These are phyloP conservation scores for Talaromyces sp. DNA, from an alignment of 2,329 filamentous ascomycete genomes.

Conservation along the genomic window DNA sequence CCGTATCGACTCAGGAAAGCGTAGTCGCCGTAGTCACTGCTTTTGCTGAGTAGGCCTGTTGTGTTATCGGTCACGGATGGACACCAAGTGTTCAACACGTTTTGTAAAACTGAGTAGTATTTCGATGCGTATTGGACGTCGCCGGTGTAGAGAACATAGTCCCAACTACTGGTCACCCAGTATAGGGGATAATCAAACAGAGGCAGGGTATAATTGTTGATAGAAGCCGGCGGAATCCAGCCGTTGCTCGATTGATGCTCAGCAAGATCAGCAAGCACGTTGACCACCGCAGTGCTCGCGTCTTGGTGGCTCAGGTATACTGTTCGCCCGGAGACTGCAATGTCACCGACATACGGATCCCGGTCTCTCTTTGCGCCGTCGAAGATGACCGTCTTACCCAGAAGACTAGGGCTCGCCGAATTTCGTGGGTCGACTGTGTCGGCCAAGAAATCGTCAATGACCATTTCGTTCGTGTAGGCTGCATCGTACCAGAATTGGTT, in stretches of 20 bases:
- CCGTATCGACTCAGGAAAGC: conserved; percentile 46
- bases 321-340: conserved; percentile 46
- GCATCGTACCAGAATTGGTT: conserved; percentile 51
- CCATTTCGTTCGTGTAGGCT: conserved; percentile 48
- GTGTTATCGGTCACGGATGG: conserved; percentile 34
- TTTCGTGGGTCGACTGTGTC: conserved; percentile 47
- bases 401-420: conserved; percentile 38
- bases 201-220: conserved; percentile 43
- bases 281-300: conserved; percentile 31
- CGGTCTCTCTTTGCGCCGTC: conserved; percentile 50
- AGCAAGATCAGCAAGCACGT: conserved; percentile 47
- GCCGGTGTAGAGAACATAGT: conserved; percentile 47
- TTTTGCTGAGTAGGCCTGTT: conserved; percentile 40
- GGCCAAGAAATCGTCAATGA: conserved; percentile 40
- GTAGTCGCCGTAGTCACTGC: conserved; percentile 45
- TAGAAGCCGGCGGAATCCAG: conserved; percentile 51
- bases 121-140: conserved; percentile 36
- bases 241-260: conserved; percentile 46
- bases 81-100: conserved; percentile 44
- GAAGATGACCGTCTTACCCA: conserved; percentile 43
- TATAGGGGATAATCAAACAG: conserved; percentile 50
- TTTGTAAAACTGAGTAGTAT: conserved; percentile 39
- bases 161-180: conserved; percentile 47
- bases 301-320: conserved; percentile 44
- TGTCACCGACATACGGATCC: conserved; percentile 49